These are phyloP conservation scores for Bolboschoenus planiculmis DNA, from an alignment of 176 grass and related monocot species.

Conservation along the genomic window DNA sequence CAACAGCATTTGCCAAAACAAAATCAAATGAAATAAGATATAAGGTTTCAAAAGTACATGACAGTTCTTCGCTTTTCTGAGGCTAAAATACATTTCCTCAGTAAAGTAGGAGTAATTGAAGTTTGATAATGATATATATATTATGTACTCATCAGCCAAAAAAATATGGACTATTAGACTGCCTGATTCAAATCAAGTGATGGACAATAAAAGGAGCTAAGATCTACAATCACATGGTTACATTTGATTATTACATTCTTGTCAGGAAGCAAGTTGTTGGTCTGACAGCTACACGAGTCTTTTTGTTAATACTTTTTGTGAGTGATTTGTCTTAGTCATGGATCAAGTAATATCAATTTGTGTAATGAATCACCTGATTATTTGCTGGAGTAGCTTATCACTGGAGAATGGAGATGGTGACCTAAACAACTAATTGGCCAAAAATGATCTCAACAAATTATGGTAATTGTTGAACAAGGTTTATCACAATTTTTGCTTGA, in stretches of 20 bases:
- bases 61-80: background rate
- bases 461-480: background rate
- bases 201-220: background rate
- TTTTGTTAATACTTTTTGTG: background rate
- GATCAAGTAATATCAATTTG: background rate
- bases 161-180: background rate
- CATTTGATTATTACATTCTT: background rate
- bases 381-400: background rate
- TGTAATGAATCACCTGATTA: background rate
- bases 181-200: background rate
- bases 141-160: background rate
- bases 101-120: background rate
- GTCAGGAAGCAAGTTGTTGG: background rate
- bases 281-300: background rate
- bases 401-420: no score
- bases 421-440: no score
- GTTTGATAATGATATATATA: background rate
- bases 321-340: background rate
- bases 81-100: background rate
- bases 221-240: background rate
- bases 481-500: background rate
- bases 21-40: background rate
- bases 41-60: background rate
- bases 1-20: background rate
- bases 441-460: background rate